phyloP scores from a whole-genome alignment of 139 green algal species.

The Zygnema circumcarinatum region DNA sequence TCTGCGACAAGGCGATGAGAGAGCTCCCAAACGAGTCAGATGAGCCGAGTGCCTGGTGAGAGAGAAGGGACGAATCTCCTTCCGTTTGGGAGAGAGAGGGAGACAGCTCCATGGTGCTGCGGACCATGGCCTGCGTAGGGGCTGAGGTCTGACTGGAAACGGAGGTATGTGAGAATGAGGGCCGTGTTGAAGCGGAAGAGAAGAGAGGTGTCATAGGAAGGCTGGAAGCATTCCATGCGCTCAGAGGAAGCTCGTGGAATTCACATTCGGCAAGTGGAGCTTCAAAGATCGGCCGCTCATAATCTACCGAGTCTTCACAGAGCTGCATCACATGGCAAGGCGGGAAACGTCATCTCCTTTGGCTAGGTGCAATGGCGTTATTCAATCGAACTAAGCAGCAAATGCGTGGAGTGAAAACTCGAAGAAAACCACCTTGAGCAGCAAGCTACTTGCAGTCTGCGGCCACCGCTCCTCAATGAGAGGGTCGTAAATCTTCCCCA shows the following conservation, averaged over 20 bases:
- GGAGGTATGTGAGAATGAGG: too few relatives aligned
- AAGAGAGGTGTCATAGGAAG: slow-evolving; percentile 56
- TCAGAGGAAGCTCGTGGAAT: slow-evolving; percentile 26
- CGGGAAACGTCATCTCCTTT: too few relatives aligned
- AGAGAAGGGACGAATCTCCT: too few relatives aligned
- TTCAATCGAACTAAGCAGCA: too few relatives aligned
- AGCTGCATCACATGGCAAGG: slow-evolving; percentile 10
- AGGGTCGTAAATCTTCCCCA: slow-evolving; percentile 13
- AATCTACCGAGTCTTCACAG: slow-evolving; percentile 45
- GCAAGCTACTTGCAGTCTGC: neutral
- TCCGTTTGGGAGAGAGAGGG: too few relatives aligned
- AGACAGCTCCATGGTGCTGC: too few relatives aligned
- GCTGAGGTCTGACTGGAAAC: too few relatives aligned
- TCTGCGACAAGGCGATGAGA: neutral
- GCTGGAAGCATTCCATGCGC: neutral
- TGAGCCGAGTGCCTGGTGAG: too few relatives aligned
- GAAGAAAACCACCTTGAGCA: slow-evolving; percentile 31
- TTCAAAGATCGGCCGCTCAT: slow-evolving; percentile 40
- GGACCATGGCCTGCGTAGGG: too few relatives aligned
- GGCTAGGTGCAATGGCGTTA: too few relatives aligned
- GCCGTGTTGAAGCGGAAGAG: neutral
- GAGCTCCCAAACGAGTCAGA: too few relatives aligned
- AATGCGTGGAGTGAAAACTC: too few relatives aligned
- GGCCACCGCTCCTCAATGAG: slow-evolving; percentile 17
- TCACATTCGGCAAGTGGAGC: slow-evolving; percentile 41